phyloP scores from a whole-genome alignment of 208 protist species.

The Jaenimonas drosophilae region DNA sequence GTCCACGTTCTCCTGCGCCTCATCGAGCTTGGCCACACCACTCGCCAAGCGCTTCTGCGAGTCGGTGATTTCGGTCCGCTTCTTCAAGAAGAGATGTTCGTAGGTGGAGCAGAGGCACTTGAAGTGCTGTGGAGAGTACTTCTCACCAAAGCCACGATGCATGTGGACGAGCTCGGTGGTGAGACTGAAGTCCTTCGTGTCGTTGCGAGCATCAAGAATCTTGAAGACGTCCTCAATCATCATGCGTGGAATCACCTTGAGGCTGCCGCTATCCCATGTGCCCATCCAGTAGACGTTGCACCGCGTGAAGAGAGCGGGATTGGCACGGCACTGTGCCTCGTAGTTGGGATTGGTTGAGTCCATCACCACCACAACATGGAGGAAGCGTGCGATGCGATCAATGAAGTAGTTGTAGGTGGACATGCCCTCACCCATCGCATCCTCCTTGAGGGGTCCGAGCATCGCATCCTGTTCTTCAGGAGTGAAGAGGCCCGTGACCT shows the following conservation, averaged over 20 bases:
- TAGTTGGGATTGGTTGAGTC: conserved; percentile 93
- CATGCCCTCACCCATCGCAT: conserved; percentile 75
- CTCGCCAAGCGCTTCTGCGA: conserved; percentile 68
- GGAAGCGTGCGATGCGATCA: conserved; percentile 79
- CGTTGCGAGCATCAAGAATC: conserved; percentile 47
- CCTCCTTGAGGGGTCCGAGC: conserved; percentile 88
- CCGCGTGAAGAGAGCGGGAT: conserved; percentile 95
- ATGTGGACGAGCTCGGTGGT: conserved; percentile 84
- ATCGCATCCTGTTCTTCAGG: conserved; percentile 95
- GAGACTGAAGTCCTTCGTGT: conserved; percentile 76
- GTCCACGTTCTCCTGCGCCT: conserved; percentile 93
- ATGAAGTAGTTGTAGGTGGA: conserved; percentile 88
- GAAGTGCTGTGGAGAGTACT: conserved; percentile 89
- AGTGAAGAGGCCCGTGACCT: conserved; percentile 95
- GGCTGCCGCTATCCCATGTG: conserved; percentile 82
- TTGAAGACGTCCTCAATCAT: conserved; percentile 80
- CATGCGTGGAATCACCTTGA: conserved; percentile 86
- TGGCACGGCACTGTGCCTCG: conserved; percentile 85
- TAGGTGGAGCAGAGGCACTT: conserved; percentile 89
- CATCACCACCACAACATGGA: conserved; percentile 94
- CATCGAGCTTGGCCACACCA: conserved; percentile 93
- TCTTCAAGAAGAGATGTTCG: conserved; percentile 65
- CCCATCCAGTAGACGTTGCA: conserved; percentile 96
- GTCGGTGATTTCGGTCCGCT: conserved; percentile 67
- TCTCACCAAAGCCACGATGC: conserved; percentile 57